Evolutionary conservation across 768 basidiomycete genomes (phyloP).

Genomic region (Lactarius sp.): DNA sequence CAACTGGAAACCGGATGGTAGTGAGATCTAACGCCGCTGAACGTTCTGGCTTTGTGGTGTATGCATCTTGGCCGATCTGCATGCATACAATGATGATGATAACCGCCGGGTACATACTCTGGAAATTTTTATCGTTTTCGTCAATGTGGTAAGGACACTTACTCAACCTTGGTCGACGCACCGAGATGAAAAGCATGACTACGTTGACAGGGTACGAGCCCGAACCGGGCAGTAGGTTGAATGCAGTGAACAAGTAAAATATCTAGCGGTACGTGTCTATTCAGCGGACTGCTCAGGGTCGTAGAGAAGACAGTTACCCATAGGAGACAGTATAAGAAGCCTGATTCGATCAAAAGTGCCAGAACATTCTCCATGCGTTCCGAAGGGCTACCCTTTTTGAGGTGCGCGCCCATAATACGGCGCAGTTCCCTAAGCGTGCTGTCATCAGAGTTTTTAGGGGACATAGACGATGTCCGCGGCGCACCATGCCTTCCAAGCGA

Average conservation of each 20-base stretch:
- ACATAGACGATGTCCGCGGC: background rate
- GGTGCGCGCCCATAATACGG: background rate
- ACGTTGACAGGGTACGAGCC: constrained; percentile 15
- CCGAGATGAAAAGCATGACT: constrained; percentile 14
- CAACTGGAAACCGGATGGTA: background rate
- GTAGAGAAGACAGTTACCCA: constrained; percentile 8
- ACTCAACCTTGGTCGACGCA: background rate
- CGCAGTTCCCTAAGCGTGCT: constrained; percentile 4
- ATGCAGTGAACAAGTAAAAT: constrained; percentile 16
- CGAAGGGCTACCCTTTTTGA: constrained; percentile 9
- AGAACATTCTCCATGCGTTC: constrained; percentile 12
- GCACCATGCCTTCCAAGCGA: constrained; percentile 23
- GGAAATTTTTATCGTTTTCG: background rate
- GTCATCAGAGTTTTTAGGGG: background rate
- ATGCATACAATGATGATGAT: constrained; percentile 15
- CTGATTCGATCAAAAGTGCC: constrained; percentile 20
- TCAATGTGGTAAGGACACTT: background rate
- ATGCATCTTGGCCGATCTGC: constrained; percentile 12
- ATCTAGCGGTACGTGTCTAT: background rate
- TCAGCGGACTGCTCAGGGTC: background rate
- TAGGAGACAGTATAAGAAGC: constrained; percentile 15
- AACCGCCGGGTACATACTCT: constrained; percentile 21
- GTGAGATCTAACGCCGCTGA: constrained; percentile 11
- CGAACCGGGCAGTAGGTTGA: constrained; percentile 8
- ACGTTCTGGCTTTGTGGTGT: background rate